phyloP scores from a whole-genome alignment of 2,329 filamentous ascomycete species.

The Lomentospora prolificans region DNA sequence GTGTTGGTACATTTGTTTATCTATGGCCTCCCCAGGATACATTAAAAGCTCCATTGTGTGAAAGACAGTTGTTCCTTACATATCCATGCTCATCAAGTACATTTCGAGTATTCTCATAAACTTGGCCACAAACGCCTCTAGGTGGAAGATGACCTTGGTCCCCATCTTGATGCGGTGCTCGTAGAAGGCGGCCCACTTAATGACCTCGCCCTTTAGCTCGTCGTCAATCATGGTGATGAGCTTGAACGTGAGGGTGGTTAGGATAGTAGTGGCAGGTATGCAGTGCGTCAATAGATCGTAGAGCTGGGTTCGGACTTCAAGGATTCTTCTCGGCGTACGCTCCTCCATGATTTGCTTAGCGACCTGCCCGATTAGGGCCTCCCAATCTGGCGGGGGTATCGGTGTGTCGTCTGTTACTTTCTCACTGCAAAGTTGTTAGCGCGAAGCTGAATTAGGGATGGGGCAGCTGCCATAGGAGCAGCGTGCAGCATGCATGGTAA shows the following conservation, averaged over 20 bases:
- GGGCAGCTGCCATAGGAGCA: neutral
- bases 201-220: slow-evolving; percentile 78
- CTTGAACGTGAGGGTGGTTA: slow-evolving; percentile 93
- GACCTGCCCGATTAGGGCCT: slow-evolving; percentile 78
- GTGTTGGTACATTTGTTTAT: neutral
- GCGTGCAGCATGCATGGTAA: neutral
- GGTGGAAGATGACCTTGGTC: slow-evolving; percentile 92
- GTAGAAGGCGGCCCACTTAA: slow-evolving; percentile 95
- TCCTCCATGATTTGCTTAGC: slow-evolving; percentile 92
- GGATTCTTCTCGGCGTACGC: slow-evolving; percentile 78
- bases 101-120: slow-evolving; percentile 96
- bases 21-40: neutral
- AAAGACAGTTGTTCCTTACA: slow-evolving; percentile 26
- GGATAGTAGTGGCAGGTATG: slow-evolving; percentile 86
- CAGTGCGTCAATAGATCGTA: slow-evolving; percentile 96
- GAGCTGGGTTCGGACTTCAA: slow-evolving; percentile 84
- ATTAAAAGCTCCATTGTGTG: no score
- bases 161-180: slow-evolving; percentile 90
- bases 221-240: slow-evolving; percentile 82
- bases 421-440: slow-evolving; percentile 47
- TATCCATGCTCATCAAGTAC: slow-evolving; percentile 79
- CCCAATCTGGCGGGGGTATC: slow-evolving; percentile 95
- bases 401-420: slow-evolving; percentile 78
- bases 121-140: slow-evolving; percentile 97
- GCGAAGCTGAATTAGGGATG: slow-evolving; percentile 19